Evolutionary conservation across 306 rosid genomes (phyloP).

Genomic region (Ammopiptanthus mongolicus): DNA sequence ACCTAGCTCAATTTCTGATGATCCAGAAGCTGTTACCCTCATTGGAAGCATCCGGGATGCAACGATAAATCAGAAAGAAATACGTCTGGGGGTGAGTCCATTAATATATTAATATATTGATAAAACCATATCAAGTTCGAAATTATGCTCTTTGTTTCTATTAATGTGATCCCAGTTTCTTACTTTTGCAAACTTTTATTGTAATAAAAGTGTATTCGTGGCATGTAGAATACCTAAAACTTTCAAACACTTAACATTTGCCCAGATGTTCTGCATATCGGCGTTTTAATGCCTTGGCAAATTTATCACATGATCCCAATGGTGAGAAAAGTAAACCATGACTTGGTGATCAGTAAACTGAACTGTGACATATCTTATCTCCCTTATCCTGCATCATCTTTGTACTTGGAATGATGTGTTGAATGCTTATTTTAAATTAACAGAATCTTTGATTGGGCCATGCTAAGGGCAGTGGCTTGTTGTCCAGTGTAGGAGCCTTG

Average conservation of each 20-base stretch:
- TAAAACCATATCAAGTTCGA: neutral
- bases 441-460: neutral
- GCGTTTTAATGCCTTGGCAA: neutral
- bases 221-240: neutral
- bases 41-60: slow-evolving; percentile 58
- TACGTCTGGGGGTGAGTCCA: slow-evolving; percentile 71
- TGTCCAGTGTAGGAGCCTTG: neutral
- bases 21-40: slow-evolving; percentile 60
- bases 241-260: neutral
- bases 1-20: slow-evolving; percentile 66
- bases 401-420: neutral
- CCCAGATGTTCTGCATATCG: neutral
- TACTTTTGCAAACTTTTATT: neutral
- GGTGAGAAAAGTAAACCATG: neutral
- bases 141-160: neutral
- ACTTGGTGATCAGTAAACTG: neutral
- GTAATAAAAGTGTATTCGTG: neutral
- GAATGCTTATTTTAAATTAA: neutral
- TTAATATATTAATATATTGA: neutral
- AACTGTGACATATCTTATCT: neutral
- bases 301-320: neutral
- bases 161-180: neutral
- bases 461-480: neutral
- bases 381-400: neutral
- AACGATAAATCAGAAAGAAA: slow-evolving; percentile 62